Percentiles rank a stretch among this genome's conserved stretches.
Conservation (phyloP, 2,329 filamentous ascomycete species). For the Trichoderma hamatum region DNA sequence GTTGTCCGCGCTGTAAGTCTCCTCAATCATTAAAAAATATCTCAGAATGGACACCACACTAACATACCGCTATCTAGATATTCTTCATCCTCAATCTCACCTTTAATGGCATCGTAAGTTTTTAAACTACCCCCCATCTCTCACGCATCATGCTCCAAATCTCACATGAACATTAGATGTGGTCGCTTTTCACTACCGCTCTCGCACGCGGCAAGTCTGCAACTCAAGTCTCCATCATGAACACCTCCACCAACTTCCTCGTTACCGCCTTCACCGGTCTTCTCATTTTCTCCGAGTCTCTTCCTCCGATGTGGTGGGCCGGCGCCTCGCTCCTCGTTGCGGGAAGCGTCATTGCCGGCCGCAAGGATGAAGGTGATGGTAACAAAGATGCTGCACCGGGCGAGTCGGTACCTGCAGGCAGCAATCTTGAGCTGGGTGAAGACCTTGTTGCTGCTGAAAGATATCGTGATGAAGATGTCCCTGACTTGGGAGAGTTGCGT, state of each 20-base stretch:
- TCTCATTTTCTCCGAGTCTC: conserved; percentile 69
- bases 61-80: conserved; percentile 48
- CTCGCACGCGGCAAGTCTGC: conserved; percentile 75
- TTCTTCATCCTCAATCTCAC: conserved; percentile 76
- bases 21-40: neutral
- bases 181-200: conserved; percentile 79
- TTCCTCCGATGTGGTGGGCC: conserved; percentile 76
- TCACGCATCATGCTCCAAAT: neutral
- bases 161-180: conserved; percentile 58
- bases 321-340: conserved; percentile 72
- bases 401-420: conserved; percentile 34
- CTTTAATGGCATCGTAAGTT: conserved; percentile 70
- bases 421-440: conserved; percentile 31
- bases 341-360: conserved; percentile 77
- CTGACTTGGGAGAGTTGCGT: conserved; percentile 41
- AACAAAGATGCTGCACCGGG: conserved; percentile 31
- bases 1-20: conserved; percentile 52
- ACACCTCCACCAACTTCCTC: conserved; percentile 81
- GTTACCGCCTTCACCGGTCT: conserved; percentile 73
- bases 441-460: conserved; percentile 31
- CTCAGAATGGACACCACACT: neutral
- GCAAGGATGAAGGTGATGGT: conserved; percentile 59
- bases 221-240: conserved; percentile 79
- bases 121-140: neutral
- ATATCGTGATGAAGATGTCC: conserved; percentile 41